phyloP scores from a whole-genome alignment of 805 yeast species.

The Nakazawaea molendinolei region DNA sequence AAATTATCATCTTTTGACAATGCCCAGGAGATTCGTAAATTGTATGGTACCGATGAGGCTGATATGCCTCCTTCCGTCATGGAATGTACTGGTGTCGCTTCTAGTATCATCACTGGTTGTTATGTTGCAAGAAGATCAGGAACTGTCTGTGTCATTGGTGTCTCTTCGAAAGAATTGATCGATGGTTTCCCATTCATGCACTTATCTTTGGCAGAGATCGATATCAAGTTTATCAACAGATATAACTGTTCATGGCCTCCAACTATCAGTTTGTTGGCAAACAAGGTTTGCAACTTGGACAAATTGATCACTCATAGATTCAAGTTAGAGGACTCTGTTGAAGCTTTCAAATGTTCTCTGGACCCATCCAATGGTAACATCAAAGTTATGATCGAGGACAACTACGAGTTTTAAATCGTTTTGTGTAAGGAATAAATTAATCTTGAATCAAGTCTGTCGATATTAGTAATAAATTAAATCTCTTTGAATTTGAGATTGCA shows the following conservation, averaged over 20 bases:
- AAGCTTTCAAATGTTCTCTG: constrained; percentile 34
- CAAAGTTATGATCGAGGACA: constrained; percentile 40
- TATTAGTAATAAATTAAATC: background rate
- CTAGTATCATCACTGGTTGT: constrained; percentile 39
- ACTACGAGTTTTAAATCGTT: constrained; percentile 3
- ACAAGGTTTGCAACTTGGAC: constrained; percentile 36
- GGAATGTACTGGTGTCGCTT: constrained; percentile 51
- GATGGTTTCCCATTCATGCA: constrained; percentile 51
- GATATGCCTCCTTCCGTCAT: constrained; percentile 36
- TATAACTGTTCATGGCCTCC: constrained; percentile 54
- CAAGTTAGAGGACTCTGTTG: constrained; percentile 37
- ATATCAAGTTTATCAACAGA: constrained; percentile 44
- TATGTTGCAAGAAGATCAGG: constrained; percentile 43
- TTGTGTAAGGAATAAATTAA: background rate
- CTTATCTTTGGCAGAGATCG: constrained; percentile 44
- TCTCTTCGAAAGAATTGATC: constrained; percentile 34
- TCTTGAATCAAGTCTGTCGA: background rate
- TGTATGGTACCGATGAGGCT: constrained; percentile 29
- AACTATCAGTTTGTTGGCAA: constrained; percentile 40
- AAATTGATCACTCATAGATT: constrained; percentile 44
- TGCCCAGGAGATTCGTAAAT: constrained; percentile 28
- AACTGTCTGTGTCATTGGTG: constrained; percentile 41
- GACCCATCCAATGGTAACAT: constrained; percentile 39
- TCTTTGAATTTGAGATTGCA: constrained; percentile 5
- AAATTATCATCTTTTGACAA: constrained; percentile 27